Percentiles rank a stretch among this genome's conserved stretches.
Conservation (phyloP, 345 rosid genomes). For the Arabidopsis suecica region DNA sequence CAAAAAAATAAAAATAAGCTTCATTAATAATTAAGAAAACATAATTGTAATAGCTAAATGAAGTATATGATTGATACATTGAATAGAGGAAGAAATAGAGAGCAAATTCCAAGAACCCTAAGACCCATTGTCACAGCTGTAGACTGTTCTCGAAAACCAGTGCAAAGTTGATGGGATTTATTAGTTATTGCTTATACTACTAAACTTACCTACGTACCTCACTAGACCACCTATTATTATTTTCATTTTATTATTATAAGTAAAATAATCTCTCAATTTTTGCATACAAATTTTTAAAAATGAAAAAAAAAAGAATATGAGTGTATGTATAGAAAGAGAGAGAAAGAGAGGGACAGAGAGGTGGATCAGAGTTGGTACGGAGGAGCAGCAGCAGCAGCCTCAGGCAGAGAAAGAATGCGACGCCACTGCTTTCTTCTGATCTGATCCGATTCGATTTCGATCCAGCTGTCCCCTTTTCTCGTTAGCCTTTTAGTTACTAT, state of each 20-base stretch:
- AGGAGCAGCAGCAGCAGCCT: constrained; percentile 32
- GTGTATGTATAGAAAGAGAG: not conserved
- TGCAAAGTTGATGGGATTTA: constrained; percentile 25
- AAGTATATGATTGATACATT: not conserved
- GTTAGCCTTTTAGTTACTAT: constrained; percentile 34
- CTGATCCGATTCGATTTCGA: constrained; percentile 38
- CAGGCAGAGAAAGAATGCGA: constrained; percentile 41
- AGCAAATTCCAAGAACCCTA: constrained; percentile 45
- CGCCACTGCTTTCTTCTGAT: constrained; percentile 30
- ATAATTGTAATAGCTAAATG: not conserved
- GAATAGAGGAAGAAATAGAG: not conserved
- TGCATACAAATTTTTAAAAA: not conserved
- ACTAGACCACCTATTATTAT: constrained; percentile 23
- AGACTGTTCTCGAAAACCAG: constrained; percentile 37
- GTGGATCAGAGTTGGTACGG: constrained; percentile 42
- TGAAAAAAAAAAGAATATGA: not conserved
- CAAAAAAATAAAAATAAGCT: not conserved
- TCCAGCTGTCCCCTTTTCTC: constrained; percentile 28
- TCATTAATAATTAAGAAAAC: not conserved
- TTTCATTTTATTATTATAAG: not conserved
- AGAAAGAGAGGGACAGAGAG: constrained; percentile 31
- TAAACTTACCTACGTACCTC: constrained; percentile 19
- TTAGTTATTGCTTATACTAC: constrained; percentile 29
- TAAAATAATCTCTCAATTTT: constrained; percentile 2
- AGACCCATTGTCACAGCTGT: constrained; percentile 39